These are phyloP conservation scores for Tripterygium wilfordii DNA, from an alignment of 177 flowering plant genomes.

Conservation along the genomic window DNA sequence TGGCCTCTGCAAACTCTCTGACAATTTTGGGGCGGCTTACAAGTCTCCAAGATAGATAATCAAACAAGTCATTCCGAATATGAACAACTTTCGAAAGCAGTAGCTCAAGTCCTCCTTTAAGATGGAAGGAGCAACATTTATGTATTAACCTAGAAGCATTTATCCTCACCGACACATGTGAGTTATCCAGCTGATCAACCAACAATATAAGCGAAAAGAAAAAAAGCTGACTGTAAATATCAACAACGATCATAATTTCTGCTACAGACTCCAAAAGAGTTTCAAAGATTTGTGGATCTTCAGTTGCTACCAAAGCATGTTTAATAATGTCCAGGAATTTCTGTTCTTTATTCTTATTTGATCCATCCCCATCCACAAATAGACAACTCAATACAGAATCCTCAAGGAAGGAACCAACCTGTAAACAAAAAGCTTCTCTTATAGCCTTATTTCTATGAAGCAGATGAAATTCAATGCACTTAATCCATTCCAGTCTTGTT, in stretches of 20 bases:
- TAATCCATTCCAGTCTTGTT: conserved; percentile 64
- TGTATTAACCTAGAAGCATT: conserved; percentile 67
- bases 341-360: conserved; percentile 46
- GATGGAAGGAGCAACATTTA: conserved; percentile 62
- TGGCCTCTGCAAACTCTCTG: conserved; percentile 88
- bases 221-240: conserved; percentile 57
- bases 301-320: conserved; percentile 54
- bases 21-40: conserved; percentile 58
- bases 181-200: conserved; percentile 89
- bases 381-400: conserved; percentile 44
- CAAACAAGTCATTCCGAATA: conserved; percentile 71
- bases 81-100: conserved; percentile 54
- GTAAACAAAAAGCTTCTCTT: conserved; percentile 77
- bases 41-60: conserved; percentile 64
- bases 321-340: conserved; percentile 63
- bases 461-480: conserved; percentile 57
- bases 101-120: conserved; percentile 63
- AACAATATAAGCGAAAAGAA: conserved; percentile 62
- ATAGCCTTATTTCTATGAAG: conserved; percentile 55
- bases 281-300: conserved; percentile 61
- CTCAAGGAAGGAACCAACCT: conserved; percentile 63
- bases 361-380: conserved; percentile 39
- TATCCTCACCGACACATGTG: conserved; percentile 59
- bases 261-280: conserved; percentile 77
- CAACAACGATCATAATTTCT: conserved; percentile 71